Percentiles rank a stretch among this genome's conserved stretches.
Evolutionary conservation across 768 basidiomycete species (phyloP).

Genomic region (Collybia mongolica): DNA sequence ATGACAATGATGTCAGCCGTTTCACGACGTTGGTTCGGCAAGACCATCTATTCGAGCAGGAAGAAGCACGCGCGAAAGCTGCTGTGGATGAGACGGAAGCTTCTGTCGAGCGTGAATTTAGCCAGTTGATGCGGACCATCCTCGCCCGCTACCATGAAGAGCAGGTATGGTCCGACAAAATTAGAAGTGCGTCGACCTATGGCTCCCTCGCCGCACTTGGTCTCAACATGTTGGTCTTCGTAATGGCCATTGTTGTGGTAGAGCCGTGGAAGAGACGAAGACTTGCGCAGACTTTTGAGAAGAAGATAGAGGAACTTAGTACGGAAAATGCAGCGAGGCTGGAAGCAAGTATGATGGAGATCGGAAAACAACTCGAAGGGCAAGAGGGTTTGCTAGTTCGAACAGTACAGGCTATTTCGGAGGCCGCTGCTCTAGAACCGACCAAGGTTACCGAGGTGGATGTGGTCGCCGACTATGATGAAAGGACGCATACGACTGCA

Average conservation of each 20-base stretch:
- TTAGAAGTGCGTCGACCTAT: conserved; percentile 92
- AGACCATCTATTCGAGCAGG: conserved; percentile 86
- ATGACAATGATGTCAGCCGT: conserved; percentile 77
- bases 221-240: conserved; percentile 87
- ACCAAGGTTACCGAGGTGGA: conserved; percentile 5
- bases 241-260: conserved; percentile 85
- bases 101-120: conserved; percentile 84
- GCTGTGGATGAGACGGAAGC: conserved; percentile 70
- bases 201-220: conserved; percentile 83
- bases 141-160: conserved; percentile 96
- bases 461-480: neutral
- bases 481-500: neutral
- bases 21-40: conserved; percentile 90
- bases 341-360: conserved; percentile 44
- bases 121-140: conserved; percentile 83
- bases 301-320: conserved; percentile 69
- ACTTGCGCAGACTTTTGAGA: conserved; percentile 88
- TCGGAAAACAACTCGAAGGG: conserved; percentile 46
- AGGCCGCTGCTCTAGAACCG: conserved; percentile 1
- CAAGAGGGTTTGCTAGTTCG: conserved; percentile 30
- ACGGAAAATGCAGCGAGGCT: conserved; percentile 51
- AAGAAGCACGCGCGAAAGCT: conserved; percentile 68
- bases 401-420: conserved; percentile 11
- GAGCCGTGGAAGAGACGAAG: conserved; percentile 95
- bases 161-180: conserved; percentile 99